Conservation (phyloP, 2,329 filamentous ascomycete genomes). For the Fusarium lyarnte region DNA sequence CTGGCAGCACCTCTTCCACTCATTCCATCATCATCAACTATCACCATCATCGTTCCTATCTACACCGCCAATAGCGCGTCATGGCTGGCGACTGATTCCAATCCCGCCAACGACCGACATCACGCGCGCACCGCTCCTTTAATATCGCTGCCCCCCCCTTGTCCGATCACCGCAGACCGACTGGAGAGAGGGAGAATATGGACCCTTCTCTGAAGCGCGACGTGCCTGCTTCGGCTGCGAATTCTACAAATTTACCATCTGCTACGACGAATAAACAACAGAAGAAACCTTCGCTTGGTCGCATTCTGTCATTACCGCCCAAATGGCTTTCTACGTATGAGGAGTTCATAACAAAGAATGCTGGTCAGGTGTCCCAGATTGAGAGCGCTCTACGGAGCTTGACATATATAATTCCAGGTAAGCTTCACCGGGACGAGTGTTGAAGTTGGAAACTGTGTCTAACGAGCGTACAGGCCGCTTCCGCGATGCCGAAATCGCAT, state of each 20-base stretch:
- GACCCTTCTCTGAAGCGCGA: conserved; percentile 37
- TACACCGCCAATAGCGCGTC: conserved; percentile 26
- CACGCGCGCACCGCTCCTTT: conserved; percentile 29
- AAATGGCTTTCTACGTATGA: conserved; percentile 78
- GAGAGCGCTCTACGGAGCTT: conserved; percentile 92
- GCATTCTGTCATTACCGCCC: conserved; percentile 66
- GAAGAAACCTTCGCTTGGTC: conserved; percentile 41
- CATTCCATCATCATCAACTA: conserved; percentile 3
- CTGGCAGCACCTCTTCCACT: background rate
- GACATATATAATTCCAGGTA: conserved; percentile 94
- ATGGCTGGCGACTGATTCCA: conserved; percentile 29
- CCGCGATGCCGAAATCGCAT: conserved; percentile 92
- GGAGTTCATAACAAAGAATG: conserved; percentile 94
- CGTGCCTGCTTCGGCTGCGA: conserved; percentile 30
- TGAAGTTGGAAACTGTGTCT: background rate
- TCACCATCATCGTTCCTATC: conserved; percentile 6
- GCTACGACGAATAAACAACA: conserved; percentile 18
- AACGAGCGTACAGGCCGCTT: conserved; percentile 70
- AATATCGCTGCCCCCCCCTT: conserved; percentile 1
- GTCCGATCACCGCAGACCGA: background rate
- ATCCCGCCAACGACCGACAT: conserved; percentile 6
- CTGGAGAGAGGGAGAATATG: conserved; percentile 18
- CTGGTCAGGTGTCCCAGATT: conserved; percentile 91
- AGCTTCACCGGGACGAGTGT: background rate
- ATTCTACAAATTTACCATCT: conserved; percentile 21